Evolutionary conservation across 2,329 filamentous ascomycete genomes (phyloP).

Genomic region (Penicillium decumbens): DNA sequence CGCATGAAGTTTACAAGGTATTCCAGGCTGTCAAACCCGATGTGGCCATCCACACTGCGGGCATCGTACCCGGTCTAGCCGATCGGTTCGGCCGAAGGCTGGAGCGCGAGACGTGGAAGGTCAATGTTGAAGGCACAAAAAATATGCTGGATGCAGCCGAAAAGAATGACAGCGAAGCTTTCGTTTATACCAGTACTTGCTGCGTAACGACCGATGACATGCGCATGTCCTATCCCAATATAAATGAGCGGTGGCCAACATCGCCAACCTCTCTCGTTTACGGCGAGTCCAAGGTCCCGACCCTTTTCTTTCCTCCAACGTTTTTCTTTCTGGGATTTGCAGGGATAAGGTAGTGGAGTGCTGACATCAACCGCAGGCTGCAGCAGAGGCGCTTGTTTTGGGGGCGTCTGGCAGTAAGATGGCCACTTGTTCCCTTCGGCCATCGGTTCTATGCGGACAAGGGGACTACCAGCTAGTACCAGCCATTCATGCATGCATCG

Average conservation of each 20-base stretch:
- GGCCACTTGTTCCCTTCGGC: conserved; percentile 41
- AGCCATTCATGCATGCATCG: conserved; percentile 43
- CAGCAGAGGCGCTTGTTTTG: conserved; percentile 42
- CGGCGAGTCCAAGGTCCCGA: conserved; percentile 41
- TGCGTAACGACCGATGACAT: conserved; percentile 53
- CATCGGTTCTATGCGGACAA: conserved; percentile 43
- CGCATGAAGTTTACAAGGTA: conserved; percentile 24
- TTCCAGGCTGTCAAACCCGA: conserved; percentile 44
- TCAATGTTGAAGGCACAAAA: conserved; percentile 54
- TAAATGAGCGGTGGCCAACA: conserved; percentile 40
- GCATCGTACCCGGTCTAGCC: conserved; percentile 39
- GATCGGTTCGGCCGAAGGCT: conserved; percentile 37
- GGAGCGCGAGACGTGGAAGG: conserved; percentile 42
- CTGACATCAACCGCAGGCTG: conserved; percentile 31
- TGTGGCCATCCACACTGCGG: conserved; percentile 54
- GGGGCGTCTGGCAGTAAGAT: conserved; percentile 32
- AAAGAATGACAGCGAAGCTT: conserved; percentile 43
- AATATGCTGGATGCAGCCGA: conserved; percentile 49
- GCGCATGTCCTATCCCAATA: conserved; percentile 33
- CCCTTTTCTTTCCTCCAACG: not conserved
- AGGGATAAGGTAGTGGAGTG: not conserved
- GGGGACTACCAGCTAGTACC: conserved; percentile 43
- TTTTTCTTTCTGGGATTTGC: not conserved
- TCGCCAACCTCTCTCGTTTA: conserved; percentile 40
- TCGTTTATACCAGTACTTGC: conserved; percentile 56